Percentiles rank a stretch among this genome's conserved stretches.
Conservation (phyloP, 2,329 filamentous ascomycete genomes). For the Parafenestella ontariensis region DNA sequence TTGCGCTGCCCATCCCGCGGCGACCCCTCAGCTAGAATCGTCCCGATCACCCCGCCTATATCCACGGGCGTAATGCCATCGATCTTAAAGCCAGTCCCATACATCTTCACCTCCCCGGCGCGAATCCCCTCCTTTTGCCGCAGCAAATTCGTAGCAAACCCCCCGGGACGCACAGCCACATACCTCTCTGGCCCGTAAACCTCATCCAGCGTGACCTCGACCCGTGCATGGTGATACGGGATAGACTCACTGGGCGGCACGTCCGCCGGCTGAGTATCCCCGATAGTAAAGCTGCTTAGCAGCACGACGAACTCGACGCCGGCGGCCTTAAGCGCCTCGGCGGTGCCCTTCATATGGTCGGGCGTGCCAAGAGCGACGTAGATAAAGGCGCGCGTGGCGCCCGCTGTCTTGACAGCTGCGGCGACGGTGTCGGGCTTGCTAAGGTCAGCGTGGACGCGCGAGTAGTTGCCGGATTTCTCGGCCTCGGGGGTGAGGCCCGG, state of each 20-base stretch:
- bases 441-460: conserved; percentile 56
- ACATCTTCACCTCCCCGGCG: conserved; percentile 42
- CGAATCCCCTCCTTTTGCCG: conserved; percentile 36
- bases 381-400: conserved; percentile 58
- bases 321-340: conserved; percentile 54
- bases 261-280: conserved; percentile 16
- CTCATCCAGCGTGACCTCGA: conserved; percentile 54
- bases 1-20: conserved; percentile 31
- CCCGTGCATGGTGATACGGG: conserved; percentile 52
- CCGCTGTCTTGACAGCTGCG: conserved; percentile 50
- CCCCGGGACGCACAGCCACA: conserved; percentile 52
- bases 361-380: conserved; percentile 48
- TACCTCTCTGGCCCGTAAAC: conserved; percentile 49
- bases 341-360: conserved; percentile 51
- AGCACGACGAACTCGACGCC: conserved; percentile 58
- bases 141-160: conserved; percentile 55
- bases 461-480: conserved; percentile 41
- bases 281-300: conserved; percentile 49
- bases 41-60: conserved; percentile 55
- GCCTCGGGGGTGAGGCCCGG: conserved; percentile 38
- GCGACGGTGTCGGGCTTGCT: conserved; percentile 50
- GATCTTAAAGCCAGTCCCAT: conserved; percentile 35
- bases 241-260: conserved; percentile 31
- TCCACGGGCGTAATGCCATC: conserved; percentile 55
- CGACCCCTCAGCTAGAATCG: conserved; percentile 46